These are phyloP conservation scores for Chlorella variabilis DNA, from an alignment of 163 green algal species.

Conservation along the genomic window DNA sequence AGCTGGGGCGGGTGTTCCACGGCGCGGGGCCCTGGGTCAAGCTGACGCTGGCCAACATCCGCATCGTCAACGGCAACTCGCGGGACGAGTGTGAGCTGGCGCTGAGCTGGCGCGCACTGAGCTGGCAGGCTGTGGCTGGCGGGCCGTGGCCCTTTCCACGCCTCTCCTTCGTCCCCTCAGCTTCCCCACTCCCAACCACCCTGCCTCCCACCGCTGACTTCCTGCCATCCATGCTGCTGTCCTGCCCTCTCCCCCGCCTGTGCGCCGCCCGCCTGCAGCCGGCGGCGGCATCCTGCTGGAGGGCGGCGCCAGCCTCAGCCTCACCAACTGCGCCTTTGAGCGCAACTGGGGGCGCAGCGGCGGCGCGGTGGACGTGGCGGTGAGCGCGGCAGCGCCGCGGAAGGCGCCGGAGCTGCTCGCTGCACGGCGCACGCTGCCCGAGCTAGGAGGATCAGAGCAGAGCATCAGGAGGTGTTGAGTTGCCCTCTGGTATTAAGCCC, in stretches of 20 bases:
- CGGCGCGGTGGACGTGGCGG: slow-evolving; percentile 33
- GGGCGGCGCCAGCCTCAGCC: not conserved
- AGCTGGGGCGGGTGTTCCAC: slow-evolving; percentile 33
- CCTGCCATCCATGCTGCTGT: not conserved
- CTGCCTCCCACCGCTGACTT: too few species aligned
- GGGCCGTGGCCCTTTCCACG: too few species aligned
- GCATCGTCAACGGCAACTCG: slow-evolving; percentile 38
- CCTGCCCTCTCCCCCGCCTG: not conserved
- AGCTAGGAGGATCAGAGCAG: too few species aligned
- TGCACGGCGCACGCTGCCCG: too few species aligned
- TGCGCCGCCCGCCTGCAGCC: not conserved
- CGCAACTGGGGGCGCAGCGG: slow-evolving; percentile 35
- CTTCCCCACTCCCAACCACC: too few species aligned
- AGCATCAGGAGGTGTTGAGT: too few species aligned
- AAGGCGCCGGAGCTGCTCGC: not conserved
- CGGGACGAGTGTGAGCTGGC: slow-evolving; percentile 12
- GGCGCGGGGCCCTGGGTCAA: slow-evolving; percentile 18
- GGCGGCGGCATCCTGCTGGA: slow-evolving; percentile 35
- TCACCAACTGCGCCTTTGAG: slow-evolving; percentile 39
- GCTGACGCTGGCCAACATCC: slow-evolving; percentile 29
- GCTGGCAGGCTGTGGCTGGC: not conserved
- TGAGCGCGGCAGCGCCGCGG: too few species aligned
- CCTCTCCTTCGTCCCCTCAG: not conserved
- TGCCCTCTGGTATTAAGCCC: too few species aligned
- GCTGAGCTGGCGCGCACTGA: too few species aligned